Base-by-base conservation (phyloP, 2,329 filamentous ascomycete genomes). In the Alternaria alternata region DNA sequence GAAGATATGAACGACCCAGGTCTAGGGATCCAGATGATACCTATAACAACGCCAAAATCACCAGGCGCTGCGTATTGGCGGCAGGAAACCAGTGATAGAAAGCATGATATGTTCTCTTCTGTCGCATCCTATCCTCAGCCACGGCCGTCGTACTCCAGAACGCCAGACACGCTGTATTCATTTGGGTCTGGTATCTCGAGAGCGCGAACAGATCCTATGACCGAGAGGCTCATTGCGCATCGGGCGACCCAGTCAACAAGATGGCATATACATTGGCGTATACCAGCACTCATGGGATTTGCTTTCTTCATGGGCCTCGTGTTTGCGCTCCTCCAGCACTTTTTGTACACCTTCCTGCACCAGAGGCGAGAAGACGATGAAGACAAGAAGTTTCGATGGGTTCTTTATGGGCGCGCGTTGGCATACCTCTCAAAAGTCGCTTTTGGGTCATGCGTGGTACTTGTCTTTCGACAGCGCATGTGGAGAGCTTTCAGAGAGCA, bases 231-330 rank as follows among this genome's bases (percentile, higher is more conserved):
- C 18, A 76, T 76, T 30, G 69, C 70, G 46, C 70, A 71, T 39
- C 59, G 74, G 16, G 67, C 74, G n/a, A 76, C 73, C 1, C 68
- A 76, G 54, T 71, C 71, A 48, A 64, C 72, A 18, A 48, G 67
- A 57, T 76, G 74, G 74, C 68, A 63, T 22, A 58, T 76, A 22
- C 73, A 79, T 58, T 83, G 79, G 80, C 77, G 76, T 18, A 72
- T 66, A 16, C 75, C 76, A 0, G 46, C 66, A 3, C 54, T 71
- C 18, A 75, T 78, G 64, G 58, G 63, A 2, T 53, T 62, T 32
- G 61, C 71, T 1, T 75, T 78, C 48, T 8, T 74, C 12, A 56
- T 70, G 44, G 76, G 75, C 3, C 57, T 77, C 12, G 38, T 69
- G 1, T 64, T 77, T 14, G 76, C 75, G 4, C 47, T 77, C 11